These are phyloP conservation scores for Oleoguttula mirabilis DNA, from an alignment of 495 filamentous ascomycete species.

Conservation along the genomic window DNA sequence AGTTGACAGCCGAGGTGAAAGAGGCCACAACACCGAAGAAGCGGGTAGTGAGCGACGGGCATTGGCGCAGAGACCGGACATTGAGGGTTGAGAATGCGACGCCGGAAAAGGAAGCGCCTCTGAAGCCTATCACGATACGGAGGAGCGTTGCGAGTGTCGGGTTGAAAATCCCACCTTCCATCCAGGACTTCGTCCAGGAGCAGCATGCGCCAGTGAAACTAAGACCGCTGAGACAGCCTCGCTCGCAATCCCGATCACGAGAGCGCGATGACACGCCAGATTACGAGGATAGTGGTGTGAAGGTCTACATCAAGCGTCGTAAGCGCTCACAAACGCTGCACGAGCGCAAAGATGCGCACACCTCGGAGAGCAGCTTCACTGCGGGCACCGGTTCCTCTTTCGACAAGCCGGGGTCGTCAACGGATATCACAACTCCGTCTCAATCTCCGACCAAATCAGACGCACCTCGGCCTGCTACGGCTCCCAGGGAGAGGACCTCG, in stretches of 20 bases:
- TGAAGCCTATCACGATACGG: constrained; percentile 16
- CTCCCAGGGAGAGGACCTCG: constrained; percentile 3
- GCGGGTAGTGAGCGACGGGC: constrained; percentile 34
- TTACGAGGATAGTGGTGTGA: constrained; percentile 18
- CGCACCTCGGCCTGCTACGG: constrained; percentile 4
- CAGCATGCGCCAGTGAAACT: constrained; percentile 5
- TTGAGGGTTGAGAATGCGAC: constrained; percentile 3
- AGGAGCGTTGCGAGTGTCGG: constrained; percentile 19
- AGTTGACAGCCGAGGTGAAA: constrained; percentile 21
- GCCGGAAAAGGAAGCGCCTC: constrained; percentile 12
- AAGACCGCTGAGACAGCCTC: constrained; percentile 3
- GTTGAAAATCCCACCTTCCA: constrained; percentile 15
- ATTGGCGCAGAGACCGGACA: constrained; percentile 29
- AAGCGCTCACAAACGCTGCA: constrained; percentile 8
- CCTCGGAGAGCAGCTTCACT: constrained; percentile 18
- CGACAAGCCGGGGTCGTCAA: constrained; percentile 2
- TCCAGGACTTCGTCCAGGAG: constrained; percentile 11
- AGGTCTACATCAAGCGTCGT: constrained; percentile 20
- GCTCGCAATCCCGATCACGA: constrained; percentile 6
- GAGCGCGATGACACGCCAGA: constrained; percentile 13
- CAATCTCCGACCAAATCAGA: constrained; percentile 4
- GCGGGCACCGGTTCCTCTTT: constrained; percentile 3
- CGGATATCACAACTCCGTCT: constrained; percentile 14
- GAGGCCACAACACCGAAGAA: constrained; percentile 32
- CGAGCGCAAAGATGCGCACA: constrained; percentile 2